Conservation (phyloP, 805 yeast genomes). For the Clavispora phyllophila region DNA sequence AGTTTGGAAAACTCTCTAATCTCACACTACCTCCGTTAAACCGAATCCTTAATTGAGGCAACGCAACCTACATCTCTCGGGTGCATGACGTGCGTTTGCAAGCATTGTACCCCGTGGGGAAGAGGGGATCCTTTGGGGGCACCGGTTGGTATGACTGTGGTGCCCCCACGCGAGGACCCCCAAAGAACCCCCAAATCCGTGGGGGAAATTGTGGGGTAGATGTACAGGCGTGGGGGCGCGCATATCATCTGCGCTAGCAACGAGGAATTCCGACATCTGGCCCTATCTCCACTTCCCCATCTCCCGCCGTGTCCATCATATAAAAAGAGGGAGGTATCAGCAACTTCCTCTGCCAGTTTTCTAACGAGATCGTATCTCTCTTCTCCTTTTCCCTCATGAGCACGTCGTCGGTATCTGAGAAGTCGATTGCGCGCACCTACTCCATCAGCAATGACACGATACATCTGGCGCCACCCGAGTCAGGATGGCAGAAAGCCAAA, state of each 20-base stretch:
- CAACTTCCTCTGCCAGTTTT: not conserved
- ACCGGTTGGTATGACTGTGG: not conserved
- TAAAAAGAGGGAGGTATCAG: not conserved
- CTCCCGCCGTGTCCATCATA: not conserved
- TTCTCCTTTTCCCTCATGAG: not conserved
- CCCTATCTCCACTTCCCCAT: not conserved
- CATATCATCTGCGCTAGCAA: not conserved
- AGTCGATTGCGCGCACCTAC: not conserved
- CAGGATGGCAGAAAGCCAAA: slow-evolving; percentile 7
- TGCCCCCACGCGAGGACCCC: not conserved
- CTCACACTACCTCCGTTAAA: too few species aligned
- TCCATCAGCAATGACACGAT: not conserved
- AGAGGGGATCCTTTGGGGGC: not conserved
- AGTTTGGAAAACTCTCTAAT: too few species aligned
- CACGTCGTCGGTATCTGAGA: not conserved
- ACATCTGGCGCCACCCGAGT: not conserved
- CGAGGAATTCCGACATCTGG: not conserved
- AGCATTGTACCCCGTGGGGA: not conserved
- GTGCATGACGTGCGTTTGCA: too few species aligned
- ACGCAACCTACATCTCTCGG: too few species aligned
- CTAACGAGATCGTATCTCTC: not conserved
- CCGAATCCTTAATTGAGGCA: too few species aligned
- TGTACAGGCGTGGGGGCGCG: not conserved
- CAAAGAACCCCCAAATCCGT: not conserved
- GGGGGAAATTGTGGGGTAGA: not conserved